Evolutionary conservation across 1,284 basidiomycete species (phyloP).

Genomic region (Grifola frondosa): DNA sequence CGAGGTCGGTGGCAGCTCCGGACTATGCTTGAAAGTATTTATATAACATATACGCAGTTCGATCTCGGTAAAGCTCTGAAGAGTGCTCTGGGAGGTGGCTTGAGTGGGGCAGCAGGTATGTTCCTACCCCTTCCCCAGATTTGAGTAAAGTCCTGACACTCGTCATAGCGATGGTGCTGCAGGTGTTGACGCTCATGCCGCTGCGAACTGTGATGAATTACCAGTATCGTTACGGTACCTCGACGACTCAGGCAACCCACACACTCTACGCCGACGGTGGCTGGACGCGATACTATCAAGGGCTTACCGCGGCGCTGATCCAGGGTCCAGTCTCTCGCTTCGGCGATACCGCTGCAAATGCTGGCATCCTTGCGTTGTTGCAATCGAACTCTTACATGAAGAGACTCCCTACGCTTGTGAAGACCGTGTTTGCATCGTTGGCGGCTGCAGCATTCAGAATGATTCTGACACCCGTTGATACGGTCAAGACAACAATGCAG

Average conservation of each 20-base stretch:
- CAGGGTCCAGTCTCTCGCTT: constrained; percentile 81
- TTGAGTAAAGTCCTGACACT: constrained; percentile 1
- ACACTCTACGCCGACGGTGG: constrained; percentile 81
- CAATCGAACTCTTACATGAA: constrained; percentile 68
- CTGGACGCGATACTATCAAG: constrained; percentile 79
- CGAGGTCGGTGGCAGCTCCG: constrained; percentile 48
- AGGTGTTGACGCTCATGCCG: constrained; percentile 85
- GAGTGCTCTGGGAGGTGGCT: constrained; percentile 79
- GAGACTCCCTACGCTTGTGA: constrained; percentile 56
- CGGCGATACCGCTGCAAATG: constrained; percentile 87
- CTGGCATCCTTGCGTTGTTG: constrained; percentile 75
- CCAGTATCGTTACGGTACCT: constrained; percentile 82
- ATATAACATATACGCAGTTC: constrained; percentile 49
- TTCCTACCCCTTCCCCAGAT: background rate
- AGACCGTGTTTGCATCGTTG: constrained; percentile 71
- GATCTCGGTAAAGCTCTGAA: constrained; percentile 74
- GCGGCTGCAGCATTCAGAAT: constrained; percentile 81
- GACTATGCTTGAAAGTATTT: background rate
- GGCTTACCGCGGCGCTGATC: constrained; percentile 76
- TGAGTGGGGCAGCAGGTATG: constrained; percentile 80
- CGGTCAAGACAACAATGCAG: constrained; percentile 90
- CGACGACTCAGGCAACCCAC: constrained; percentile 59
- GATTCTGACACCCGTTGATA: constrained; percentile 85
- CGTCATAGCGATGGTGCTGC: constrained; percentile 77
- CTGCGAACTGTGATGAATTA: constrained; percentile 91